Conservation (phyloP, 2,329 filamentous ascomycete species). For the Balansia obtecta region DNA sequence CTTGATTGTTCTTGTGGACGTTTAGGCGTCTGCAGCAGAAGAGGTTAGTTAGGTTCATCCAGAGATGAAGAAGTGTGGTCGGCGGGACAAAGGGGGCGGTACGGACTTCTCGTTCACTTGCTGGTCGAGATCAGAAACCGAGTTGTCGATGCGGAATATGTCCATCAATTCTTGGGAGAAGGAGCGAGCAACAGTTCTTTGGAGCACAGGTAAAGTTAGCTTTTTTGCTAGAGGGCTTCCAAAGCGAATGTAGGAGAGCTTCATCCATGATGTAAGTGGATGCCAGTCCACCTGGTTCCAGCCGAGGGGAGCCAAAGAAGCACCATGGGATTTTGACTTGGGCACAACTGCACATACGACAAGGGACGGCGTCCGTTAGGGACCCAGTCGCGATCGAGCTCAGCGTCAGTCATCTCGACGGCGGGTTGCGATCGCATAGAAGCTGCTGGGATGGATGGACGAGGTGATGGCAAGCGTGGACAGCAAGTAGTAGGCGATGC, state of each 20-base stretch:
- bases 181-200: conserved; percentile 72
- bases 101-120: conserved; percentile 73
- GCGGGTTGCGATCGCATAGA: conserved; percentile 2
- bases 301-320: neutral
- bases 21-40: conserved; percentile 23
- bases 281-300: neutral
- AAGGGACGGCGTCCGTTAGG: conserved; percentile 66
- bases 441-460: neutral
- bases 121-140: conserved; percentile 59
- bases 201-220: conserved; percentile 1
- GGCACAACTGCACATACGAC: conserved; percentile 50
- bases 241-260: neutral
- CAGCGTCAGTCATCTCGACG: conserved; percentile 43
- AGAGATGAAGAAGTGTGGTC: neutral
- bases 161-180: conserved; percentile 81
- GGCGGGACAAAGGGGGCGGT: conserved; percentile 5
- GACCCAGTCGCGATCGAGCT: conserved; percentile 69
- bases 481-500: neutral
- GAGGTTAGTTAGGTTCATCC: neutral
- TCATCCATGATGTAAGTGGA: neutral
- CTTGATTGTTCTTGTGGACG: conserved; percentile 59
- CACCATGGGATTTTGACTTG: neutral
- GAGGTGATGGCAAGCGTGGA: neutral
- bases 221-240: neutral
- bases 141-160: conserved; percentile 78